phyloP scores from a whole-genome alignment of 768 basidiomycete species.

The Mycena metata region DNA sequence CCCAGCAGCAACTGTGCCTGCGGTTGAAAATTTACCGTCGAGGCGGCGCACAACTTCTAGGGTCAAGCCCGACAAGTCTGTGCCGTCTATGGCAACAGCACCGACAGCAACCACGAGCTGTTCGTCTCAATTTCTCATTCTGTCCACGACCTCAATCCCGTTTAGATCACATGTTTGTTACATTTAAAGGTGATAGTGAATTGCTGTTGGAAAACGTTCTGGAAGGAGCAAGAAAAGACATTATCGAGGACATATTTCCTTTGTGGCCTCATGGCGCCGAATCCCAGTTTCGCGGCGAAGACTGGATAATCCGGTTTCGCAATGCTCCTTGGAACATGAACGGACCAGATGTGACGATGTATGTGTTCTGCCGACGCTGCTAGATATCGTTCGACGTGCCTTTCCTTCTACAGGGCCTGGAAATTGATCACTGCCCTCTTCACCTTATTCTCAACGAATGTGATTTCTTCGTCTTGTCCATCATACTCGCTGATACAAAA shows the following conservation, averaged over 20 bases:
- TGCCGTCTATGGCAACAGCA: constrained; percentile 36
- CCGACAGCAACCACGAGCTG: constrained; percentile 28
- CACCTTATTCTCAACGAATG: constrained; percentile 69
- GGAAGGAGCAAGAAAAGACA: constrained; percentile 67
- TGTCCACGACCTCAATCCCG: constrained; percentile 19
- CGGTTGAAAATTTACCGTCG: constrained; percentile 45
- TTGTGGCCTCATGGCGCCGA: constrained; percentile 79
- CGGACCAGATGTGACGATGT: constrained; percentile 69
- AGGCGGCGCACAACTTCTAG: constrained; percentile 61
- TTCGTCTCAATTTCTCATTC: constrained; percentile 27
- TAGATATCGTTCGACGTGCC: constrained; percentile 25
- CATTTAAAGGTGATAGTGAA: constrained; percentile 76
- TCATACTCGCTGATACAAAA: constrained; percentile 26
- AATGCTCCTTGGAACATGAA: constrained; percentile 77
- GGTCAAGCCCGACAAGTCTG: constrained; percentile 40
- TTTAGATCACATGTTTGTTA: constrained; percentile 80
- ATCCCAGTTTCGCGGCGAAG: constrained; percentile 54
- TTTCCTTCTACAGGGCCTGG: constrained; percentile 61
- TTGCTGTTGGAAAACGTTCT: constrained; percentile 68
- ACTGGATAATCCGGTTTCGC: constrained; percentile 74
- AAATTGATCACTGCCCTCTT: constrained; percentile 73
- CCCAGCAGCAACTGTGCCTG: constrained; percentile 39
- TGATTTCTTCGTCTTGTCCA: constrained; percentile 47
- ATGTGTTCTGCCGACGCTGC: constrained; percentile 38
- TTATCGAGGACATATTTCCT: constrained; percentile 67